A percentile compares a stretch with the other conserved stretches of the same genome.
These are phyloP conservation scores for Gremmenia infestans DNA, from an alignment of 2,329 filamentous ascomycete species.

Conservation along the genomic window DNA sequence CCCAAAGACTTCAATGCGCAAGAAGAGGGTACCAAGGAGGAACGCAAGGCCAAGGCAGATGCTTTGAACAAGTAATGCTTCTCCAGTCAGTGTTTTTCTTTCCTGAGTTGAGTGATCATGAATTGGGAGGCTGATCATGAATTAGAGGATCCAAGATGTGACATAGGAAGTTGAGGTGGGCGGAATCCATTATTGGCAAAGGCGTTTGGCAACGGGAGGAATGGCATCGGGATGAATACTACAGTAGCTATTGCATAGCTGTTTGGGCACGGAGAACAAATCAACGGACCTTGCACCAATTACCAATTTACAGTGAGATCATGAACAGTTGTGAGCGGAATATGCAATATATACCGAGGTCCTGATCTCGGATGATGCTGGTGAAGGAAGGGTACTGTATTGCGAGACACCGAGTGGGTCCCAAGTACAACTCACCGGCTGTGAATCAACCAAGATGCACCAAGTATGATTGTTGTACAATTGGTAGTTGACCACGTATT, in stretches of 20 bases:
- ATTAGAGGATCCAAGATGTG: conserved; percentile 4
- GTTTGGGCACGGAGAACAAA: neutral
- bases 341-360: neutral
- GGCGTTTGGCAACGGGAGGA: neutral
- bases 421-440: neutral
- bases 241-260: neutral
- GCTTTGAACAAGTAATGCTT: conserved; percentile 55
- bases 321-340: neutral
- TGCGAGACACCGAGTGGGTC: neutral
- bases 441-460: too few relatives aligned
- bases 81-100: conserved; percentile 18
- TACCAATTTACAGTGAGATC: neutral
- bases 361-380: neutral
- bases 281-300: neutral
- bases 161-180: neutral
- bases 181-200: neutral
- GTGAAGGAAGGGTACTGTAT: neutral
- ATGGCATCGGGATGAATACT: neutral
- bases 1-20: conserved; percentile 48
- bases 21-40: conserved; percentile 62
- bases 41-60: conserved; percentile 59
- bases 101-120: neutral
- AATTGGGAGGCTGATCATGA: neutral
- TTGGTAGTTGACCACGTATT: neutral
- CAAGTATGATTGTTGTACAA: neutral